phyloP scores from a whole-genome alignment of 2,329 filamentous ascomycete species.

The Stachybotrys elegans region DNA sequence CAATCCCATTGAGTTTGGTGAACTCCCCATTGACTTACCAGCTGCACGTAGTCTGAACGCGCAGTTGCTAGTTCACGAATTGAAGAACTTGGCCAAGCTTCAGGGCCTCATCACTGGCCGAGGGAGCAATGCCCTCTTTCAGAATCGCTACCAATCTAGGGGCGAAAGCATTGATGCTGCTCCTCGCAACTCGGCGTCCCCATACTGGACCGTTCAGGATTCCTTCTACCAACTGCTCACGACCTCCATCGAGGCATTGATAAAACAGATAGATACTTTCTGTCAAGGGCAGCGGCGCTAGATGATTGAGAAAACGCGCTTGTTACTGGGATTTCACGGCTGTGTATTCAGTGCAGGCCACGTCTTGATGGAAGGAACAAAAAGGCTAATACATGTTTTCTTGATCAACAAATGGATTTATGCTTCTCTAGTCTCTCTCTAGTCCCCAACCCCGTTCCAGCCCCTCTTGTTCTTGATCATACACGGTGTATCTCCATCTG shows the following conservation, averaged over 20 bases:
- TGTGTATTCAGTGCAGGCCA: neutral
- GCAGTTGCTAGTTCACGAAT: neutral
- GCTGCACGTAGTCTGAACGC: neutral
- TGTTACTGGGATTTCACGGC: neutral
- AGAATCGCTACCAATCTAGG: neutral
- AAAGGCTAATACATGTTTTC: neutral
- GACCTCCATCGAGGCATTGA: neutral
- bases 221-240: neutral
- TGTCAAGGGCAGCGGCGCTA: neutral
- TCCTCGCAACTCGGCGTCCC: neutral
- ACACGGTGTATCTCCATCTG: neutral
- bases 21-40: neutral
- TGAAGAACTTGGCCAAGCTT: neutral
- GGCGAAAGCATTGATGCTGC: no score
- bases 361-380: neutral
- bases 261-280: neutral
- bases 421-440: neutral
- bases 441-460: neutral
- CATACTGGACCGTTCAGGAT: neutral
- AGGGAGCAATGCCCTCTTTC: neutral
- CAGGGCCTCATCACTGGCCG: neutral
- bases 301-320: neutral
- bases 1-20: neutral
- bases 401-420: neutral
- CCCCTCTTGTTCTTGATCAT: neutral